Evolutionary conservation across 129 eudicot species (phyloP).

Genomic region (Artemisia argyi): DNA sequence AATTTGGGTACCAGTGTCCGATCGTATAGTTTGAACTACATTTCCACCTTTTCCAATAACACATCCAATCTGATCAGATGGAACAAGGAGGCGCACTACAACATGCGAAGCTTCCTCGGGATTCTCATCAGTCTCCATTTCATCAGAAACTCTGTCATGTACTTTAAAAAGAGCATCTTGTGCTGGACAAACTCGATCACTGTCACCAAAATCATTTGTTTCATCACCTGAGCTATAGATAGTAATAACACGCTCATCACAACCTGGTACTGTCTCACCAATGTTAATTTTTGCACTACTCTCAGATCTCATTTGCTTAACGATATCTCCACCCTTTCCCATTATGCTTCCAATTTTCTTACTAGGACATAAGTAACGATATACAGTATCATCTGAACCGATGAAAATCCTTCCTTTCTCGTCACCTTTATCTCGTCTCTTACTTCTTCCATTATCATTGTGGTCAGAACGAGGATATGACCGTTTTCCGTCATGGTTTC

Average conservation of each 20-base stretch:
- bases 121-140: neutral
- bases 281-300: slow-evolving; percentile 72
- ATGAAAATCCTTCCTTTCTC: slow-evolving; percentile 45
- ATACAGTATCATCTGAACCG: slow-evolving; percentile 74
- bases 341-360: slow-evolving; percentile 77
- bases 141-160: slow-evolving; percentile 16
- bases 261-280: slow-evolving; percentile 76
- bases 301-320: slow-evolving; percentile 71
- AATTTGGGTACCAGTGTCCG: slow-evolving; percentile 15
- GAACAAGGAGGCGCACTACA: slow-evolving; percentile 5
- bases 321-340: slow-evolving; percentile 88
- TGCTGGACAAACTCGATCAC: slow-evolving; percentile 30
- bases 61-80: slow-evolving; percentile 5
- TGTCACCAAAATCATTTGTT: slow-evolving; percentile 58
- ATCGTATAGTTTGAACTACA: neutral
- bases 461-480: slow-evolving; percentile 57
- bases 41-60: slow-evolving; percentile 25
- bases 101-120: neutral
- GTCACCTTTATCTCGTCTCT: slow-evolving; percentile 55
- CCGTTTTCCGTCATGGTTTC: slow-evolving; percentile 68
- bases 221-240: slow-evolving; percentile 69
- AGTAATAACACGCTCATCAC: slow-evolving; percentile 75
- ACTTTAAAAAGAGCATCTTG: slow-evolving; percentile 22
- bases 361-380: slow-evolving; percentile 77
- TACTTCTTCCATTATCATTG: slow-evolving; percentile 55